Base-by-base conservation (phyloP, 2,329 filamentous ascomycete species). In the Aspergillus hortae region DNA sequence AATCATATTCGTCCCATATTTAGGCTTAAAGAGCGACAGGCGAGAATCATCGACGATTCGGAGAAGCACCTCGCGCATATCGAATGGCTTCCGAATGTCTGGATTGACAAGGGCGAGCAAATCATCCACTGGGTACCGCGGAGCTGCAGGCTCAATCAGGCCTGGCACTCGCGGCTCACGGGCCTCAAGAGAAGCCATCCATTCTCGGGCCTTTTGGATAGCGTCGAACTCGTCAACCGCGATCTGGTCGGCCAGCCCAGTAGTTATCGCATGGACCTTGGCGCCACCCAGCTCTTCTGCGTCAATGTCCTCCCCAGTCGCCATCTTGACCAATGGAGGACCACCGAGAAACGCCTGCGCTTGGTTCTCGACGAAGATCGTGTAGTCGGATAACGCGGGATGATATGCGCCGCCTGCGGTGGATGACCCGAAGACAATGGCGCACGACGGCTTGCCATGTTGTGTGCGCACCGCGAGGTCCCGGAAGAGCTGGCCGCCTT, bases 291-390 rank as follows among this genome's bases (percentile, higher is more conserved):
- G 61, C 40, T 64, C 65, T 50, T 77, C 75, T 0, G 75, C 71
- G 1, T 61, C 71, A 17, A 74, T 67, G 0, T 71, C 55, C 46
- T 77, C 74, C 2, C 75, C 74, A 0, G 74, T 77, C 0, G 75
- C 74, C 74, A 77, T 76, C 52, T 76, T 75, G 1, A 77, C 74
- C 6, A 77, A 62, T 0, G 75, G 75, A 0, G 75, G 75, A 0
- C 75, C 74, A 6, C 68, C 75, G 1, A 77, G 63, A 46, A 76
- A 77, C 0, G 71, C 73, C 49, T 77, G 74, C 0, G 72, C 74
- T 53, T 77, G 73, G 12, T 70, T 64, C 40, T 74, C 61, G 0
- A 74, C 71, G 44, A 74, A 74, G 35, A 74, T 73, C 6, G 72
- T 75, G 48, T 76, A 75, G 51, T 76, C 66, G 1, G 74, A 74